phyloP scores from a whole-genome alignment of 345 rosid genomes.

The Eucalyptus viminalis region DNA sequence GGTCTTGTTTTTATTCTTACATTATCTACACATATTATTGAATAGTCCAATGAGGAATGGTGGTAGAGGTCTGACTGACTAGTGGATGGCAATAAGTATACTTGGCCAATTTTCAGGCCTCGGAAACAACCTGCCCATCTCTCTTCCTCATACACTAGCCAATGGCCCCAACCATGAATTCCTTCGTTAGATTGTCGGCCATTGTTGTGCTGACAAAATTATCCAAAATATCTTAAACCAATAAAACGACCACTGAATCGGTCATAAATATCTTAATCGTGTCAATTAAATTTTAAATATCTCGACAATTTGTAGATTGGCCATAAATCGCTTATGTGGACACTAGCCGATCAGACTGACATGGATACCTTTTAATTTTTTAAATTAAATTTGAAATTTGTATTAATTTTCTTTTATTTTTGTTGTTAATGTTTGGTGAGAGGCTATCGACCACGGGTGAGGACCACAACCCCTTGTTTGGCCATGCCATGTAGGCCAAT shows the following conservation, averaged over 20 bases:
- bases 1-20: not conserved
- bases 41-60: not conserved
- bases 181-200: not conserved
- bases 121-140: not conserved
- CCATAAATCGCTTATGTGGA: not conserved
- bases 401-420: too few species aligned
- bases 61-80: not conserved
- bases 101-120: not conserved
- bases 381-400: too few species aligned
- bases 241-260: accelerated
- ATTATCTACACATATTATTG: not conserved
- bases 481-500: not conserved
- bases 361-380: too few species aligned
- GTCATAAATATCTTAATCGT: too few species aligned
- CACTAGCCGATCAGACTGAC: accelerated
- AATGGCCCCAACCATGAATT: not conserved
- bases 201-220: accelerated
- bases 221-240: too few species aligned
- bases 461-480: not conserved
- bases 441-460: not conserved
- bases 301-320: accelerated
- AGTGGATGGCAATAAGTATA: not conserved
- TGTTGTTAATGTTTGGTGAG: not conserved
- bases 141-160: not conserved
- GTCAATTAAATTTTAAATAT: too few species aligned